A percentile compares a stretch with the other conserved stretches of the same genome.
Conservation (phyloP, 805 yeast species). For the Candida nonsorbophila region DNA sequence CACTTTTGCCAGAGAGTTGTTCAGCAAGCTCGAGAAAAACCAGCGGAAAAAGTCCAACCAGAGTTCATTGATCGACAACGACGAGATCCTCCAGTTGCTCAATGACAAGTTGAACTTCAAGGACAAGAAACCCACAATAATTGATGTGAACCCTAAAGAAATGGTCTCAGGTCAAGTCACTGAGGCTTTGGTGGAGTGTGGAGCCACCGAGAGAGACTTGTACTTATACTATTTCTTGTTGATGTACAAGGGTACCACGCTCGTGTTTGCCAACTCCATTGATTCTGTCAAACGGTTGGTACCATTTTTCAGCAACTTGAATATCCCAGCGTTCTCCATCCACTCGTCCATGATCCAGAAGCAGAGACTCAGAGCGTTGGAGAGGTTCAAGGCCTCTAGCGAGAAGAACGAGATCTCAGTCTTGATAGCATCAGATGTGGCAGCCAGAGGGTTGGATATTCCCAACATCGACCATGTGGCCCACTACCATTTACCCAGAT, state of each 20-base stretch:
- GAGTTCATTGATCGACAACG: conserved; percentile 32
- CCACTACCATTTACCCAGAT: conserved; percentile 90
- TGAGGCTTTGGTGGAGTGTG: conserved; percentile 90
- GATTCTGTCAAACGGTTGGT: conserved; percentile 86
- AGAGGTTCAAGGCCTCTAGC: conserved; percentile 62
- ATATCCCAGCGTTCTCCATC: conserved; percentile 66
- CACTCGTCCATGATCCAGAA: conserved; percentile 96
- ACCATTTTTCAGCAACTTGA: conserved; percentile 66
- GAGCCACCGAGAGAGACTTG: conserved; percentile 83
- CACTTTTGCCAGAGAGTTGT: conserved; percentile 79
- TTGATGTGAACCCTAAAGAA: conserved; percentile 86
- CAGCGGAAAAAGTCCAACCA: conserved; percentile 15
- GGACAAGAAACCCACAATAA: conserved; percentile 57
- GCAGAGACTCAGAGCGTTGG: conserved; percentile 81
- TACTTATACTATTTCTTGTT: conserved; percentile 82
- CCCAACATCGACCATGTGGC: conserved; percentile 88
- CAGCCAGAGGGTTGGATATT: conserved; percentile 96
- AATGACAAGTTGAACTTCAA: conserved; percentile 67
- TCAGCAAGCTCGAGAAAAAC: conserved; percentile 59
- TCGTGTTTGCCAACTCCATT: conserved; percentile 92
- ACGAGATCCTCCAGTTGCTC: conserved; percentile 62
- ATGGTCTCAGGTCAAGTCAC: conserved; percentile 68
- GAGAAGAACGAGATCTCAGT: conserved; percentile 51
- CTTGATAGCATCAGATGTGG: conserved; percentile 92
- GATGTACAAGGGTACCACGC: conserved; percentile 82